Percentiles rank a stretch among this genome's conserved stretches.
Conservation (phyloP, 148 eudicot species). For the Pouteria glomerata region DNA sequence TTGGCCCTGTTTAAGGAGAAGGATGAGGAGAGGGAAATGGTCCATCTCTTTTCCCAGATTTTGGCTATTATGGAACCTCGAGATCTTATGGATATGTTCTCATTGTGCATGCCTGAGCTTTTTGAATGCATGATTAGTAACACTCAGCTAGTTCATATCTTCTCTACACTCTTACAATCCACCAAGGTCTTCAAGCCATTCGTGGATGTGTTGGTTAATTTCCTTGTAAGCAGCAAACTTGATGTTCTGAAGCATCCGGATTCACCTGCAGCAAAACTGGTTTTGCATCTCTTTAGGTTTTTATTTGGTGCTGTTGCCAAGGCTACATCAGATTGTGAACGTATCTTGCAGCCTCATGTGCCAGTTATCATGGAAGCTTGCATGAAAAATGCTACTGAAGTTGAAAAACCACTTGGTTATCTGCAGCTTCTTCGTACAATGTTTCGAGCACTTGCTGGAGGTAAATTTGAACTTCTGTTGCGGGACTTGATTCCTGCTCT, state of each 20-base stretch:
- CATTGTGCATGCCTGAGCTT: slow-evolving; percentile 95
- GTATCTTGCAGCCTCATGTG: slow-evolving; percentile 90
- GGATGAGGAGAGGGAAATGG: slow-evolving; percentile 95
- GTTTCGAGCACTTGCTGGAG: slow-evolving; percentile 97
- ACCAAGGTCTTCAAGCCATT: slow-evolving; percentile 82
- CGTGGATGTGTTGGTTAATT: slow-evolving; percentile 87
- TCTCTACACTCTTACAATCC: slow-evolving; percentile 69
- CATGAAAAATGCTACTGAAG: slow-evolving; percentile 87
- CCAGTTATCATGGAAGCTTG: slow-evolving; percentile 92
- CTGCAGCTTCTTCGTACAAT: slow-evolving; percentile 92
- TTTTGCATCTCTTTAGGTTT: slow-evolving; percentile 82
- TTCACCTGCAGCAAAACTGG: slow-evolving; percentile 83
- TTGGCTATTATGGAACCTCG: slow-evolving; percentile 93
- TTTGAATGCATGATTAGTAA: slow-evolving; percentile 96
- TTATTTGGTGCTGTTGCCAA: slow-evolving; percentile 80
- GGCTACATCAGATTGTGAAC: slow-evolving; percentile 89
- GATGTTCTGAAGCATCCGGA: slow-evolving; percentile 94
- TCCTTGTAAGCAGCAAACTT: slow-evolving; percentile 89
- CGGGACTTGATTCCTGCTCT: slow-evolving; percentile 77
- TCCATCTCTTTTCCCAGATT: slow-evolving; percentile 79
- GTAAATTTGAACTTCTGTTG: slow-evolving; percentile 85
- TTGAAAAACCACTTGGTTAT: slow-evolving; percentile 86
- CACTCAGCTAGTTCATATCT: slow-evolving; percentile 78
- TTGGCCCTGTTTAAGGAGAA: slow-evolving; percentile 84
- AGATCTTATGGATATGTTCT: slow-evolving; percentile 97